A percentile compares a stretch with the other conserved stretches of the same genome.
These are phyloP conservation scores for Globisporangium apiculatum DNA, from an alignment of 352 stramenopile species.

Conservation along the genomic window DNA sequence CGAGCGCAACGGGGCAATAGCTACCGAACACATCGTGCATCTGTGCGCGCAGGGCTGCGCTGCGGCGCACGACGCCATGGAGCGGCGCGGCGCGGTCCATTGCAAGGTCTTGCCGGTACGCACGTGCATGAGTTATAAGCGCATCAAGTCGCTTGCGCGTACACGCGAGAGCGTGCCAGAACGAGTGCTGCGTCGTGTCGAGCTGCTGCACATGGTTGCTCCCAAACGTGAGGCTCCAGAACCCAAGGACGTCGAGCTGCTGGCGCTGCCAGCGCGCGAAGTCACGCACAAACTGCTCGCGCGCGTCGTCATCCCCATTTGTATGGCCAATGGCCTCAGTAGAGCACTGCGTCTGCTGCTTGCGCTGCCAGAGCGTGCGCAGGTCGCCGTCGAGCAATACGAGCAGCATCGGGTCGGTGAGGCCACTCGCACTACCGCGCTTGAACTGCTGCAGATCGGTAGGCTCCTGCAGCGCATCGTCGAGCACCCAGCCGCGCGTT, in stretches of 20 bases:
- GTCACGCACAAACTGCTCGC: slow-evolving; percentile 13
- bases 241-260: slow-evolving; percentile 37
- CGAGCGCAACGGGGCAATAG: slow-evolving; percentile 62
- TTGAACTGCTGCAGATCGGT: slow-evolving; percentile 24
- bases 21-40: slow-evolving; percentile 29
- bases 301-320: slow-evolving; percentile 1
- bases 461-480: slow-evolving; percentile 33
- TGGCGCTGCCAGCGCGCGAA: slow-evolving; percentile 37
- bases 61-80: slow-evolving; percentile 25
- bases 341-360: background rate
- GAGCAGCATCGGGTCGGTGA: slow-evolving; percentile 37
- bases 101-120: slow-evolving; percentile 18
- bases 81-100: slow-evolving; percentile 12
- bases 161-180: slow-evolving; percentile 35
- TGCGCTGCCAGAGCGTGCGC: slow-evolving; percentile 20
- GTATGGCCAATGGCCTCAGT: background rate
- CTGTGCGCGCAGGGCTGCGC: slow-evolving; percentile 17
- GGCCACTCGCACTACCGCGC: background rate
- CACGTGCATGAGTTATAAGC: slow-evolving; percentile 11
- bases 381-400: slow-evolving; percentile 41
- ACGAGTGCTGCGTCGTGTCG: slow-evolving; percentile 24
- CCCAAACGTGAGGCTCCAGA: slow-evolving; percentile 40
- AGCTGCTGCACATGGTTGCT: slow-evolving; percentile 41
- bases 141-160: slow-evolving; percentile 20
- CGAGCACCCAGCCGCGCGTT: slow-evolving; percentile 48